Evolutionary conservation across 805 yeast species (phyloP).

Genomic region (Kodamaea nitidulidarum): DNA sequence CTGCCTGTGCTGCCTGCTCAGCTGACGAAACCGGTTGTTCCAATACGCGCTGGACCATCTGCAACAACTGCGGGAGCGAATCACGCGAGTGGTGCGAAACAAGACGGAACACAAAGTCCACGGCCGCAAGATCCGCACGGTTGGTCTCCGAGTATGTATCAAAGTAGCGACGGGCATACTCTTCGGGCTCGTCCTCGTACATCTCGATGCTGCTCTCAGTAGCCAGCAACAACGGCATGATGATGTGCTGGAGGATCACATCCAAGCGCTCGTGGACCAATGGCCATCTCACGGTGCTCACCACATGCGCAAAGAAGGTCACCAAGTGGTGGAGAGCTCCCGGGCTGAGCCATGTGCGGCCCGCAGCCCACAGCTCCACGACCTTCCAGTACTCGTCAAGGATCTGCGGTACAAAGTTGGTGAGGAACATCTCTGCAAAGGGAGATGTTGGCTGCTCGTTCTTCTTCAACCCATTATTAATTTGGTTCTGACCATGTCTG

Average conservation of each 20-base stretch:
- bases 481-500: constrained; percentile 36
- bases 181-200: constrained; percentile 45
- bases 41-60: constrained; percentile 33
- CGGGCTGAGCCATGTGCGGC: constrained; percentile 38
- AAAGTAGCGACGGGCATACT: constrained; percentile 40
- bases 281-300: constrained; percentile 37
- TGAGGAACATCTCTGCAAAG: constrained; percentile 31
- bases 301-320: constrained; percentile 39
- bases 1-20: constrained; percentile 34
- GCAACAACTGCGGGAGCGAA: constrained; percentile 25
- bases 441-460: constrained; percentile 8
- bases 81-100: constrained; percentile 39
- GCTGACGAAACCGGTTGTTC: constrained; percentile 17
- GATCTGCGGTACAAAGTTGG: constrained; percentile 40
- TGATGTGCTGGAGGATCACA: constrained; percentile 37
- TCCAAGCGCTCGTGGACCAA: constrained; percentile 37
- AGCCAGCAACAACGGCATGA: constrained; percentile 40
- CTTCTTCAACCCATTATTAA: too few species aligned
- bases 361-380: constrained; percentile 39
- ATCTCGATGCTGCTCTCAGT: constrained; percentile 36
- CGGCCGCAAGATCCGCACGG: constrained; percentile 48
- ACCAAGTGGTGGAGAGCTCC: constrained; percentile 40
- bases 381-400: constrained; percentile 40
- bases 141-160: constrained; percentile 46
- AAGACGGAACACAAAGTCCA: constrained; percentile 42